Percentiles rank a stretch among this genome's conserved stretches.
Evolutionary conservation across 2,329 filamentous ascomycete species (phyloP).

Genomic region (Stylonectria norvegica): DNA sequence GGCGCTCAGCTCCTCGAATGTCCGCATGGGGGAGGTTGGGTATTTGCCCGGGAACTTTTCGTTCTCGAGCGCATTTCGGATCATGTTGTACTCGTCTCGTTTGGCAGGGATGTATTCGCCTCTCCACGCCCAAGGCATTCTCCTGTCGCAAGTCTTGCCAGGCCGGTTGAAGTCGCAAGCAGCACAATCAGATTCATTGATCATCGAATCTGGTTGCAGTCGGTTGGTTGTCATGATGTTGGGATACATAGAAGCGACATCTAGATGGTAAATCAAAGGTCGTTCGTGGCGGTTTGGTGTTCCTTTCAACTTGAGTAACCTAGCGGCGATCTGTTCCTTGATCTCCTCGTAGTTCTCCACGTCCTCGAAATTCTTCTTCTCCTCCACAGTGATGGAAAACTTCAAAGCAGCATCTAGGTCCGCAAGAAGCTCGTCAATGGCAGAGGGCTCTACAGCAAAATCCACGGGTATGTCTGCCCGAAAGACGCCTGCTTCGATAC

Average conservation of each 20-base stretch:
- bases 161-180: slow-evolving; percentile 98
- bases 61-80: slow-evolving; percentile 83
- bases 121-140: slow-evolving; percentile 96
- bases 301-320: slow-evolving; percentile 68
- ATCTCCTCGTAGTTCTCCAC: slow-evolving; percentile 80
- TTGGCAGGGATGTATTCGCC: slow-evolving; percentile 96
- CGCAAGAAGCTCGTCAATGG: slow-evolving; percentile 80
- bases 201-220: slow-evolving; percentile 98
- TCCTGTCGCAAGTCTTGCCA: slow-evolving; percentile 92
- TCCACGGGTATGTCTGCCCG: slow-evolving; percentile 92
- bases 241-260: slow-evolving; percentile 98
- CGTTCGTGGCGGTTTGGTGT: slow-evolving; percentile 81
- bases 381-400: slow-evolving; percentile 82
- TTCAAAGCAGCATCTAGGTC: slow-evolving; percentile 86
- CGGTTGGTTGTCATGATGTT: slow-evolving; percentile 99
- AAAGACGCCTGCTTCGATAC: slow-evolving; percentile 97
- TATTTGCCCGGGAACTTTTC: slow-evolving; percentile 83
- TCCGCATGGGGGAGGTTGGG: slow-evolving; percentile 65
- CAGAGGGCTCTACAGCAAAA: slow-evolving; percentile 83
- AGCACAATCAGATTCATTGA: slow-evolving; percentile 90
- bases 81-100: slow-evolving; percentile 99
- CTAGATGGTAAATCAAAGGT: slow-evolving; percentile 94
- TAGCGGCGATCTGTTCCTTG: slow-evolving; percentile 73
- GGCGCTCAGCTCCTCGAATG: slow-evolving; percentile 74
- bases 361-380: slow-evolving; percentile 77